These are phyloP conservation scores for Geotrichum carabidarum DNA, from an alignment of 1,139 yeast genomes.

Conservation along the genomic window DNA sequence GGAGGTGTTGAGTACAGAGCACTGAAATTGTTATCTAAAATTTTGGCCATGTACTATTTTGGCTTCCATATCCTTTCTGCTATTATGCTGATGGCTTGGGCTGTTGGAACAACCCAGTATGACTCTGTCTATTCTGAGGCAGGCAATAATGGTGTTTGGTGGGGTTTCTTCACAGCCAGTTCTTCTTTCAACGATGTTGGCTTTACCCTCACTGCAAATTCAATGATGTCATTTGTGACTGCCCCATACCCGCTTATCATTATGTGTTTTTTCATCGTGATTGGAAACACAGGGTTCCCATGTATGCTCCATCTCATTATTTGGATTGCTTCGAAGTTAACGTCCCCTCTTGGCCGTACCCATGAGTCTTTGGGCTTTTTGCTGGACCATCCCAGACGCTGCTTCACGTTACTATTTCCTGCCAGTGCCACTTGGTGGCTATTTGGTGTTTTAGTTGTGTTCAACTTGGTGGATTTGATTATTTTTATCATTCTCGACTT, in stretches of 20 bases:
- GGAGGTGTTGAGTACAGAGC: slow-evolving; percentile 98
- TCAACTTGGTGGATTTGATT: slow-evolving; percentile 74
- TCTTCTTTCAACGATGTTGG: slow-evolving; percentile 85
- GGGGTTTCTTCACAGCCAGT: slow-evolving; percentile 81
- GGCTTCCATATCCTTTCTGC: slow-evolving; percentile 67
- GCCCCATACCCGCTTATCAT: slow-evolving; percentile 62
- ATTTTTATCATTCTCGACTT: slow-evolving; percentile 76
- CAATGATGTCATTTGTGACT: slow-evolving; percentile 61
- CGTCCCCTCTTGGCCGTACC: slow-evolving; percentile 50
- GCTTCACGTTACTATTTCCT: slow-evolving; percentile 88
- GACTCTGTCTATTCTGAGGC: slow-evolving; percentile 42
- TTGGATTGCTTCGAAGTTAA: slow-evolving; percentile 66
- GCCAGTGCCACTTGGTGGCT: slow-evolving; percentile 95
- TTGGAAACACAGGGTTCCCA: slow-evolving; percentile 95
- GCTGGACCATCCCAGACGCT: slow-evolving; percentile 93
- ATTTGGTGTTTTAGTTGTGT: slow-evolving; percentile 59
- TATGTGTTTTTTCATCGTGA: slow-evolving; percentile 63
- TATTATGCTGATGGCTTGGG: slow-evolving; percentile 62
- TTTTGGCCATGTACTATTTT: slow-evolving; percentile 61
- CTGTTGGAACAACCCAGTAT: slow-evolving; percentile 45
- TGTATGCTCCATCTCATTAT: slow-evolving; percentile 69
- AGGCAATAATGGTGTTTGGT: slow-evolving; percentile 77
- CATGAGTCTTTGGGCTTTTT: slow-evolving; percentile 77
- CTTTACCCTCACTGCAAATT: slow-evolving; percentile 68
- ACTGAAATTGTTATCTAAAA: slow-evolving; percentile 63